Conservation (phyloP, 2,329 filamentous ascomycete genomes). For the Colletotrichum horii region DNA sequence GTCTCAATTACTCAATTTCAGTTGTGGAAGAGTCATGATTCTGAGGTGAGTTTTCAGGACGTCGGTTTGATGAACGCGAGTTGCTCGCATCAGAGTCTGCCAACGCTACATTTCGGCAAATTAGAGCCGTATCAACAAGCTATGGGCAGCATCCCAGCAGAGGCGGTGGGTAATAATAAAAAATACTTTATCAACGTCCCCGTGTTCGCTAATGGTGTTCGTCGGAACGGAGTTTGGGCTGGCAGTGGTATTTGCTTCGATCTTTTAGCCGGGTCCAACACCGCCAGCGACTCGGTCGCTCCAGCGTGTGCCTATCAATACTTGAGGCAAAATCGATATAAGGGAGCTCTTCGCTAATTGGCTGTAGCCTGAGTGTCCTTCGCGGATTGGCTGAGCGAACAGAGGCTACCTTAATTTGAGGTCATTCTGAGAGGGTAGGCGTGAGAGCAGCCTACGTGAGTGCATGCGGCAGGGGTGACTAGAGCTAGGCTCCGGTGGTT, state of each 20-base stretch:
- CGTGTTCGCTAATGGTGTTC: neutral
- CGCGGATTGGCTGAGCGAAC: neutral
- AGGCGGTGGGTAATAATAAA: neutral
- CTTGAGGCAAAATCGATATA: accelerated
- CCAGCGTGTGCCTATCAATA: neutral
- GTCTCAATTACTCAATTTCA: neutral
- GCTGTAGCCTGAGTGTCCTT: neutral
- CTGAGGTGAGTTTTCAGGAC: neutral
- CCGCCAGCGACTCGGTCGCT: neutral
- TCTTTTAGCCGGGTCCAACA: neutral
- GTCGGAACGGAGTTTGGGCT: accelerated
- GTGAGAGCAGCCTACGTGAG: no score
- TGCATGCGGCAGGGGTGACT: neutral
- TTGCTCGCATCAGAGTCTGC: neutral
- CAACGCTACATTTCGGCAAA: neutral
- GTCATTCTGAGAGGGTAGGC: neutral
- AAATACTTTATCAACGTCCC: neutral
- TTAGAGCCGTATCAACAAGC: neutral
- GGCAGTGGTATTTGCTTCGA: neutral
- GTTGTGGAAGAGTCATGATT: neutral
- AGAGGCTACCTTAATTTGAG: neutral
- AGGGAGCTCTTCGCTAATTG: neutral
- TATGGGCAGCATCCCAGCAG: accelerated
- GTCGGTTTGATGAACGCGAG: neutral
- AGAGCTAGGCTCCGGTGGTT: neutral